phyloP scores from a whole-genome alignment of 352 stramenopile genomes.

The Pythium rishiriense region DNA sequence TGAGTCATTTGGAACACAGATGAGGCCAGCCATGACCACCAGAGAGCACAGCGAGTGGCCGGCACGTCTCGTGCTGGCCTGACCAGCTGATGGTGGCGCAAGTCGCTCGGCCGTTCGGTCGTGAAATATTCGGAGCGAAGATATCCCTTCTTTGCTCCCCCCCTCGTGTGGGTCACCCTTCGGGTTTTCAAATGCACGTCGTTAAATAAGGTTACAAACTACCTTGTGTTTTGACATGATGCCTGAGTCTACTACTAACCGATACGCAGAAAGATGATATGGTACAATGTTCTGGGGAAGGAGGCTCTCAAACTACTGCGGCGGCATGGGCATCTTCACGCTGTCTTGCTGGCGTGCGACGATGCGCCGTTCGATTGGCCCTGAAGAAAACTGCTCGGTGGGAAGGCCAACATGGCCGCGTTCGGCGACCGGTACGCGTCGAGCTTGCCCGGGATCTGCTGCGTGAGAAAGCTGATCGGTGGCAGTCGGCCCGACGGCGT shows the following conservation, averaged over 20 bases:
- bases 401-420: conserved; percentile 37
- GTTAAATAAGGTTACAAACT: conserved; percentile 35
- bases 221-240: conserved; percentile 24
- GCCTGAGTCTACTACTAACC: conserved; percentile 13
- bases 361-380: conserved; percentile 21
- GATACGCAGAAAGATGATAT: conserved; percentile 28
- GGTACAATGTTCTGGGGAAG: conserved; percentile 24
- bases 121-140: conserved; percentile 7
- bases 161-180: conserved; percentile 3
- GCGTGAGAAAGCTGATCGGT: conserved; percentile 77
- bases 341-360: conserved; percentile 52
- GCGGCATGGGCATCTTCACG: conserved; percentile 30
- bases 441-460: conserved; percentile 54
- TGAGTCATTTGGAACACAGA: background rate
- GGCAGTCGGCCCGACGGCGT: conserved; percentile 49
- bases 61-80: background rate
- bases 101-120: conserved; percentile 13
- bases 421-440: conserved; percentile 58
- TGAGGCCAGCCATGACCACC: background rate
- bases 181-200: too few species aligned
- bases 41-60: conserved; percentile 9
- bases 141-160: conserved; percentile 13
- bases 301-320: background rate
- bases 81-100: conserved; percentile 22
- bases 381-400: conserved; percentile 56